Evolutionary conservation across 2,329 filamentous ascomycete genomes (phyloP).

Genomic region (Colletotrichum tofieldiae): DNA sequence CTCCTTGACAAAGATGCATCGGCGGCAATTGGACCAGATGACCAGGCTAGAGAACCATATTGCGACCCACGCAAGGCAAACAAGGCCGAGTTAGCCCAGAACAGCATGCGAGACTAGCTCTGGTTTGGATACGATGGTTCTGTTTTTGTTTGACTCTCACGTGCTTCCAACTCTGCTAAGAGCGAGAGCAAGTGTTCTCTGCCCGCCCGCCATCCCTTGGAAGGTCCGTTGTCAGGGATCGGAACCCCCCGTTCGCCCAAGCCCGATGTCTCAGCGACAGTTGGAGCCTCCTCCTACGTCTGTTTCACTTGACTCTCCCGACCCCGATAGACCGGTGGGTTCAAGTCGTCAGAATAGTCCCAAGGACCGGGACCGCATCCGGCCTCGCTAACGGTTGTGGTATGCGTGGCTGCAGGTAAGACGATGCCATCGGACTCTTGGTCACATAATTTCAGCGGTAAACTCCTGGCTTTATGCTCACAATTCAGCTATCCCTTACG

Average conservation of each 20-base stretch:
- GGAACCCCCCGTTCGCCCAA: background rate
- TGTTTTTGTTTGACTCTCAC: slow-evolving; percentile 8
- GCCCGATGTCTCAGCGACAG: slow-evolving; percentile 8
- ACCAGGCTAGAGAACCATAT: background rate
- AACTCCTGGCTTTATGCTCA: background rate
- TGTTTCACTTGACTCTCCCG: slow-evolving; percentile 7
- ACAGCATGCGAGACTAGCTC: background rate
- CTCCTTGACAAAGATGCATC: background rate
- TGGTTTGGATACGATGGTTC: background rate
- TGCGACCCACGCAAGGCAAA: slow-evolving; percentile 4
- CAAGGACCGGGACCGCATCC: slow-evolving; percentile 4
- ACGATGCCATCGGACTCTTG: background rate
- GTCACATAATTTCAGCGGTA: background rate
- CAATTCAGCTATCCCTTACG: slow-evolving; percentile 5
- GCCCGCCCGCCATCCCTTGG: background rate
- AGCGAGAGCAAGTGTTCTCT: background rate
- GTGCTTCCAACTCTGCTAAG: background rate
- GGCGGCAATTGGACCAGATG: background rate
- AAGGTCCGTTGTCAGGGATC: background rate
- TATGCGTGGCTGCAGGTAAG: slow-evolving; percentile 4
- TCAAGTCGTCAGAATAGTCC: background rate
- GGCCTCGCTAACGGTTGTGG: slow-evolving; percentile 1
- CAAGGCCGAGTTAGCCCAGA: background rate
- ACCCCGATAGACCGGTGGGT: background rate
- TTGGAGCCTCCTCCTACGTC: background rate